Percentiles rank a stretch among this genome's conserved stretches.
phyloP scores from a whole-genome alignment of 2,329 filamentous ascomycete species.

The Truncatella angustata region DNA sequence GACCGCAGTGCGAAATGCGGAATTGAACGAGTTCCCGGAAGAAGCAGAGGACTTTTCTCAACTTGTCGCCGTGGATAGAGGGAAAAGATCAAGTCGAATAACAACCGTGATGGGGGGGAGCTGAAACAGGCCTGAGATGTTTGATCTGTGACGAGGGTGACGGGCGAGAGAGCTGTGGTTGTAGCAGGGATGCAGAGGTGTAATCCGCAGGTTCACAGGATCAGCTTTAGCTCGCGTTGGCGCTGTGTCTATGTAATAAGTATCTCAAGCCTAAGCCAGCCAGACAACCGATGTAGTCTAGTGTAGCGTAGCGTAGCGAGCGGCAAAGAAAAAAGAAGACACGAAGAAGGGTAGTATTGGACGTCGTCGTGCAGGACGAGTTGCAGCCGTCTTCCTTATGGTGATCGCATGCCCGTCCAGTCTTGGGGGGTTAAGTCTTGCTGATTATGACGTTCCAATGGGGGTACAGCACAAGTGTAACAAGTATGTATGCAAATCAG shows the following conservation, averaged over 20 bases:
- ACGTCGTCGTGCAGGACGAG: conserved; percentile 5
- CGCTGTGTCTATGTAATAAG: too few species aligned
- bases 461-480: too few species aligned
- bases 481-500: too few species aligned
- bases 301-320: conserved; percentile 13
- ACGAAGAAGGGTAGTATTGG: conserved; percentile 11
- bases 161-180: background rate
- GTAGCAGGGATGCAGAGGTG: background rate
- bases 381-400: background rate
- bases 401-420: conserved; percentile 4
- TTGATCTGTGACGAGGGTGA: conserved; percentile 31
- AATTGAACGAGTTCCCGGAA: too few species aligned
- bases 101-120: conserved; percentile 18
- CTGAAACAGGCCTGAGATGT: conserved; percentile 35
- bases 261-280: too few species aligned
- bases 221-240: conserved; percentile 2
- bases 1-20: too few species aligned
- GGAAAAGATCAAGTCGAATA: too few species aligned
- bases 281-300: too few species aligned
- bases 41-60: too few species aligned
- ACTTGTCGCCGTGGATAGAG: background rate
- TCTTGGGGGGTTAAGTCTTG: too few species aligned
- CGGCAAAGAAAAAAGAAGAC: conserved; percentile 9
- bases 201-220: background rate
- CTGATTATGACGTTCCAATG: background rate